A percentile compares a stretch with the other conserved stretches of the same genome.
Conservation (phyloP, 2,329 filamentous ascomycete species). For the Ciborinia camelliae region DNA sequence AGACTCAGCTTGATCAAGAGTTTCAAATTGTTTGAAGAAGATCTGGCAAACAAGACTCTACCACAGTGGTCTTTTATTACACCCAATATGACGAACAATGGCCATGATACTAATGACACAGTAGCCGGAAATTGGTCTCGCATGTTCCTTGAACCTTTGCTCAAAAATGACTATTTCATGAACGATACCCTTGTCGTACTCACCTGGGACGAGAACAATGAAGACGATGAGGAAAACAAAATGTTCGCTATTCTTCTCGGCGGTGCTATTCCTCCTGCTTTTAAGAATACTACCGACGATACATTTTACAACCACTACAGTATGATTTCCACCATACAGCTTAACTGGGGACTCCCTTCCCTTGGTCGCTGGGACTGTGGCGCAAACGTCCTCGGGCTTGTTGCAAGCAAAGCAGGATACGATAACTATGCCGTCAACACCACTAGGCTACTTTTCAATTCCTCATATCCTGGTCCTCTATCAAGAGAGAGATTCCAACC, state of each 20-base stretch:
- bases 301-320: conserved; percentile 47
- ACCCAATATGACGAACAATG: conserved; percentile 62
- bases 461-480: conserved; percentile 42
- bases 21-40: conserved; percentile 56
- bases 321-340: conserved; percentile 39
- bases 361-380: conserved; percentile 43
- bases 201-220: conserved; percentile 55
- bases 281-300: conserved; percentile 49
- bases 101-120: conserved; percentile 53
- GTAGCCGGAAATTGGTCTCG: conserved; percentile 49
- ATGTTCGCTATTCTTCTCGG: conserved; percentile 53
- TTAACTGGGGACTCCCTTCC: conserved; percentile 43
- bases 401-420: conserved; percentile 31
- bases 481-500: conserved; percentile 31
- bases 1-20: conserved; percentile 60
- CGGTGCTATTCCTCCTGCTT: conserved; percentile 46
- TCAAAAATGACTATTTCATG: conserved; percentile 50
- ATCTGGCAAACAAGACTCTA: conserved; percentile 52
- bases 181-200: conserved; percentile 51
- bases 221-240: conserved; percentile 49
- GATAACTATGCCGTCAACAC: conserved; percentile 31
- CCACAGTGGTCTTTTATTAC: conserved; percentile 63
- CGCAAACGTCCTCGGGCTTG: conserved; percentile 32
- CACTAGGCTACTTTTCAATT: conserved; percentile 42
- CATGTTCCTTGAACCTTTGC: conserved; percentile 50